A percentile compares a stretch with the other conserved stretches of the same genome.
Conservation (phyloP, 2,329 filamentous ascomycete species). For the Epichloe elymi region DNA sequence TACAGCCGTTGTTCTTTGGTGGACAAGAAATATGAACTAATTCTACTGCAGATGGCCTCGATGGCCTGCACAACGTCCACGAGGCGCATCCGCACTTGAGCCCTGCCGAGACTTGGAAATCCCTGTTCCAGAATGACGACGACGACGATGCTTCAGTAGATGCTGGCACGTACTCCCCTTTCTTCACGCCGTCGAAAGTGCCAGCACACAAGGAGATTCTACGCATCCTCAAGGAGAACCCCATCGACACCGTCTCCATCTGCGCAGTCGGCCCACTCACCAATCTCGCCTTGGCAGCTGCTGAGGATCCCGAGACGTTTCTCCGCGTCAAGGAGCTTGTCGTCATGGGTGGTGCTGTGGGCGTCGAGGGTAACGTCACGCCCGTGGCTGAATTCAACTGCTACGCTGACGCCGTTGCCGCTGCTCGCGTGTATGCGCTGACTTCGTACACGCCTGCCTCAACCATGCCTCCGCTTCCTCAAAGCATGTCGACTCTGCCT, state of each 20-base stretch:
- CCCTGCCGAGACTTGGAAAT: constrained; percentile 61
- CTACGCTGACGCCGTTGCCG: constrained; percentile 72
- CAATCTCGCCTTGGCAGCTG: constrained; percentile 81
- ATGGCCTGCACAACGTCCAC: constrained; percentile 68
- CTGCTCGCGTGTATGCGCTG: constrained; percentile 64
- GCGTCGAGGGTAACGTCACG: constrained; percentile 67
- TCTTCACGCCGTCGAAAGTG: constrained; percentile 64
- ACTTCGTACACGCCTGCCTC: constrained; percentile 60
- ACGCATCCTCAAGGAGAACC: constrained; percentile 69
- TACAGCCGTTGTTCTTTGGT: too few species aligned
- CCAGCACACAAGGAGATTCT: constrained; percentile 79
- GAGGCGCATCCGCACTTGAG: constrained; percentile 60
- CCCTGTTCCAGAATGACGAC: constrained; percentile 39
- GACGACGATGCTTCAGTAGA: constrained; percentile 20
- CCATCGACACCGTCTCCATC: constrained; percentile 74
- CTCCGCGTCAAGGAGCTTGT: constrained; percentile 80
- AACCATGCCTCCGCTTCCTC: constrained; percentile 63
- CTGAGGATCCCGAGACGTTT: constrained; percentile 80
- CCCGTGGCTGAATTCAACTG: constrained; percentile 92
- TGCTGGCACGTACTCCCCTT: constrained; percentile 33
- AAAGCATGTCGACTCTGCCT: constrained; percentile 35
- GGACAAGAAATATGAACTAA: not conserved
- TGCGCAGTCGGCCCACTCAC: constrained; percentile 83
- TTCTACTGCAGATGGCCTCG: constrained; percentile 48
- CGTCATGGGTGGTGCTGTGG: constrained; percentile 85